Base-by-base conservation (phyloP, 225 moss, liverwort and hornwort species). In the Antitrichia curtipendula region DNA sequence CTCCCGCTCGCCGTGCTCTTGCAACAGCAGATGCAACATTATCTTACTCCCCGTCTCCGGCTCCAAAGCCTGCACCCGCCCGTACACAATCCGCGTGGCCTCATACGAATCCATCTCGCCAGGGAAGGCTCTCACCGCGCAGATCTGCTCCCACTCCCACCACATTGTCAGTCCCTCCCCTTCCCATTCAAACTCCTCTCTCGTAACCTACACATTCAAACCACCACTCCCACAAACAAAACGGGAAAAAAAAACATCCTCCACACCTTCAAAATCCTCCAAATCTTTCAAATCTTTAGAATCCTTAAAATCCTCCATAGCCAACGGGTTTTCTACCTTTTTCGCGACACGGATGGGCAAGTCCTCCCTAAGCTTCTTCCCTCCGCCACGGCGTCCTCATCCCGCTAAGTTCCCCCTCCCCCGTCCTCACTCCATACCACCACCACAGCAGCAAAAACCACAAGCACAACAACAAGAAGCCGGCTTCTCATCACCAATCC, bases 1-100 rank as follows among this genome's bases (percentile, higher is more conserved):
- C 92, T 98, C 98, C 86, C 96, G 94, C 84, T 98, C 98, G 8
- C 98, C 96, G 85, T 96, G 97, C 87, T 98, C 98, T 81, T 96
- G 96, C 86, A 98, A 54, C 86, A 98, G 80, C 63, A 98, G 92
- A 80, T 98, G 96, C 80, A 96, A 86, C 96, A 98, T 95, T 79
- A 98, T 98, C 95, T 98, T 98, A 87, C 96, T 95, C 49, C 94
- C 95, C 14, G 91, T 89, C 83, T 98, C 98, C 12, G 98, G 96
- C 92, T 98, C 98, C 90, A 96, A 47, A 75, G 94, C 92, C 86
- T 98, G 97, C 85, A 98, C 95, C 40, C 98, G 86, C 81, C 95
- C 96, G 53, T 94, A 94, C 88, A 98, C 94, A 90, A 95, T 92
- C 92, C 95, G 92, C 47, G 95, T 94, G 57, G 96, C 95, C 89